Evolutionary conservation across 495 filamentous ascomycete genomes (phyloP).

Genomic region (Penicillium lividum): DNA sequence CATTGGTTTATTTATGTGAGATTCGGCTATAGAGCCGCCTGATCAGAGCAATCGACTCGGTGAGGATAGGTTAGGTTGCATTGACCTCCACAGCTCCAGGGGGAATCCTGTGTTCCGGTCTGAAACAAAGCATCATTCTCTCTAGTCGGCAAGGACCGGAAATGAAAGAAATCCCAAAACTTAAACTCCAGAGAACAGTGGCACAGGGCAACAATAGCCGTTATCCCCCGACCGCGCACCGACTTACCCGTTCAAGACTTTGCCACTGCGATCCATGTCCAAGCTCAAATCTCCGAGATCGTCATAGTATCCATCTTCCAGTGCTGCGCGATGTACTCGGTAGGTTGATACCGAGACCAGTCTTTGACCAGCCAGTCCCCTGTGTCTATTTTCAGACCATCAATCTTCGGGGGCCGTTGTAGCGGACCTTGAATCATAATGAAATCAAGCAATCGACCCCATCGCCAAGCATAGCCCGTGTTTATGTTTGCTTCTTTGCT

Average conservation of each 20-base stretch:
- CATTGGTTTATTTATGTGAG: background rate
- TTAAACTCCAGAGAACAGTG: background rate
- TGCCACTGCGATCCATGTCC: background rate
- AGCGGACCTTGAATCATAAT: background rate
- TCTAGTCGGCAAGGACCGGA: background rate
- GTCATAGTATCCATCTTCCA: background rate
- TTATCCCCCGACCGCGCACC: conserved; percentile 7
- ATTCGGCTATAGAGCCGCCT: background rate
- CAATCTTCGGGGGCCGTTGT: background rate
- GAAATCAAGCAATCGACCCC: background rate
- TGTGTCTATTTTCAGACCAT: background rate
- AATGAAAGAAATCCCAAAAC: background rate
- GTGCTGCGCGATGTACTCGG: no score
- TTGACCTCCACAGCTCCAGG: conserved; percentile 12
- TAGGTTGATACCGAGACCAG: no score
- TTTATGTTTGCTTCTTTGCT: background rate
- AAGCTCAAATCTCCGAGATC: conserved; percentile 6
- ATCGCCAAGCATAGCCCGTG: background rate
- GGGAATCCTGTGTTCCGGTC: conserved; percentile 10
- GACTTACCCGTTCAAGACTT: background rate
- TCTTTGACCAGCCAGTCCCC: no score
- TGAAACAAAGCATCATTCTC: conserved; percentile 6
- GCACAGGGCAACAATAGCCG: conserved; percentile 2
- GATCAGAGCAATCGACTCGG: background rate
- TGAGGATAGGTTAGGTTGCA: background rate